Evolutionary conservation across 371 early-diverging fungal species (phyloP), one percentile per base, ranked within the genome.

Genomic region (Apophysomyces variabilis): DNA sequence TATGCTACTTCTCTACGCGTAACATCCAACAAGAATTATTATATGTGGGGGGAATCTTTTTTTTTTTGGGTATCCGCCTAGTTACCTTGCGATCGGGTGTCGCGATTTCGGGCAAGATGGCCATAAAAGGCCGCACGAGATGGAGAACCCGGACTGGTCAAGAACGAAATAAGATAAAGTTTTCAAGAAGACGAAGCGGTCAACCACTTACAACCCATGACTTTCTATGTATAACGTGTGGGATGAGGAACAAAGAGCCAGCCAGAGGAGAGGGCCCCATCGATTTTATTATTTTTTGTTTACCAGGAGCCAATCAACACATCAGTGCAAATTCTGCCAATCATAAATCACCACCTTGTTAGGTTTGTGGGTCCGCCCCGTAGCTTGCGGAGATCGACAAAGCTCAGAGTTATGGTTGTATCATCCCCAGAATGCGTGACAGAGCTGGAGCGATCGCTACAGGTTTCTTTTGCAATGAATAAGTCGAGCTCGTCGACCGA

Each of bases 51-150:
- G n/a, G 7, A 47, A 32, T 13, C n/a, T n/a, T 58, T 58, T 11
- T 41, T 41, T 41, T 41, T 41, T 41, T 3, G 32, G 1, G 32
- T 26, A 26, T 26, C 32, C 32, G 32, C 32, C 41, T 41, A 13
- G 41, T 62, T 82, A 96, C 97, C 90, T 96, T 98, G 82, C 97
- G 90, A 77, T 93, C 95, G 41, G 99, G 99, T 43, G 96, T 84
- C 54, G 92, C 89, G 58, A 99, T 95, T 85, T 99, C 99, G 35
- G 99, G 99, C 77, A 99, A 89, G 69, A 96, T 85, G 69, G 95
- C 93, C 90, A 98, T 95, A 80, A 99, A 99, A 58, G 99, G 99
- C 90, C 95, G 87, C 74, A 99, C 92, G 66, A 99, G 87, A 73
- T 96, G 92, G 67, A 99, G 92, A 66, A 97, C 88, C 70, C 99